Conservation (phyloP, 2,329 filamentous ascomycete genomes). For the Neofusicoccum laricinum region DNA sequence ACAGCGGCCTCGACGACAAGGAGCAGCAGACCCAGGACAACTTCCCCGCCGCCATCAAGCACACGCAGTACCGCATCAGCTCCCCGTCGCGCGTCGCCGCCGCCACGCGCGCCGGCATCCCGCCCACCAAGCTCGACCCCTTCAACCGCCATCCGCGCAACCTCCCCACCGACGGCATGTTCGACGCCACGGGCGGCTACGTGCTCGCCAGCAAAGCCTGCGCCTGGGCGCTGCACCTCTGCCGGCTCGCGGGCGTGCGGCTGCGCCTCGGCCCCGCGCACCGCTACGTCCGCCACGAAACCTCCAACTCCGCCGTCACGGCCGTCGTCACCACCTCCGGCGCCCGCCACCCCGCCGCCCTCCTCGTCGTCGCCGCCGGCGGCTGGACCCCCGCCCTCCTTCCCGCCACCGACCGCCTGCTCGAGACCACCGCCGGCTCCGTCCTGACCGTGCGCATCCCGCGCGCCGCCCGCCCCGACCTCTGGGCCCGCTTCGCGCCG, state of each 20-base stretch:
- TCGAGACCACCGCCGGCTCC: constrained; percentile 50
- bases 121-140: constrained; percentile 11
- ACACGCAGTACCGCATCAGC: constrained; percentile 27
- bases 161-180: constrained; percentile 15
- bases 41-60: constrained; percentile 23
- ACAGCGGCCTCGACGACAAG: constrained; percentile 19
- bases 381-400: constrained; percentile 45
- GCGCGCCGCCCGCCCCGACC: constrained; percentile 24
- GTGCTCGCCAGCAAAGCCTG: constrained; percentile 48
- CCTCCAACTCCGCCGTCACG: constrained; percentile 26
- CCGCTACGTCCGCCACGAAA: neutral
- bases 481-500: constrained; percentile 43
- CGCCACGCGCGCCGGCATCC: neutral
- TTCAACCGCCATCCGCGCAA: neutral
- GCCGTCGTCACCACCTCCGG: constrained; percentile 47
- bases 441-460: constrained; percentile 48
- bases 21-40: constrained; percentile 24
- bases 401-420: constrained; percentile 39
- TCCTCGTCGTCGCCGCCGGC: constrained; percentile 43
- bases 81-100: too few species aligned
- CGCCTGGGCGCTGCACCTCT: constrained; percentile 44
- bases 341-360: constrained; percentile 38
- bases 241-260: constrained; percentile 39
- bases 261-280: constrained; percentile 37
- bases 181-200: constrained; percentile 49